Evolutionary conservation across 768 basidiomycete species (phyloP).

Genomic region (Nevesoporus exiguus): DNA sequence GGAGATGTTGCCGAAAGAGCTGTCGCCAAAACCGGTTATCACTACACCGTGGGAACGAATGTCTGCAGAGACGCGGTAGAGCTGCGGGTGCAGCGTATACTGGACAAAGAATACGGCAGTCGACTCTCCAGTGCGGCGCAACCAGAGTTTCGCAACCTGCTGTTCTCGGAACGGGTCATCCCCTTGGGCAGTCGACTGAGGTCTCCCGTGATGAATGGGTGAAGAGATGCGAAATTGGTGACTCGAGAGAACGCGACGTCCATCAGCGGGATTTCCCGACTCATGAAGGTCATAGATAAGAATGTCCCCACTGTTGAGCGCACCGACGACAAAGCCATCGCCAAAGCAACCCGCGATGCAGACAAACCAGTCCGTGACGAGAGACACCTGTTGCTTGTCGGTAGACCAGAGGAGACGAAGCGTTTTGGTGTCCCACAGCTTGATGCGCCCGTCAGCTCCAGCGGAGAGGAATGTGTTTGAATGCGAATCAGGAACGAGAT

Average conservation of each 20-base stretch:
- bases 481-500: constrained; percentile 49
- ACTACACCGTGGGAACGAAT: constrained; percentile 27
- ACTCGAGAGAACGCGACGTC: constrained; percentile 9
- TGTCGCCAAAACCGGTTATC: constrained; percentile 48
- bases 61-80: constrained; percentile 51
- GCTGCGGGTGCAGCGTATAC: constrained; percentile 45
- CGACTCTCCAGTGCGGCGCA: constrained; percentile 8
- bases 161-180: neutral
- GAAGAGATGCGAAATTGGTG: constrained; percentile 37
- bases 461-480: constrained; percentile 45
- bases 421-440: constrained; percentile 65
- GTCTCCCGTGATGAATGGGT: constrained; percentile 24
- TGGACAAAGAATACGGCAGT: constrained; percentile 42
- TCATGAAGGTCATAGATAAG: constrained; percentile 51
- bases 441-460: constrained; percentile 62
- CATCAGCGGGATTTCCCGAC: constrained; percentile 14
- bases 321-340: constrained; percentile 48
- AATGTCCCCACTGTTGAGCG: constrained; percentile 54
- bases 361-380: constrained; percentile 47
- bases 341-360: constrained; percentile 45
- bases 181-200: neutral
- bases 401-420: constrained; percentile 66
- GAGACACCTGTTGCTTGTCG: constrained; percentile 30
- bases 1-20: constrained; percentile 49
- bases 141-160: constrained; percentile 17